Evolutionary conservation across 2,329 filamentous ascomycete genomes (phyloP), one percentile per base, ranked within the genome.

Genomic region (Sporothrix luriei): DNA sequence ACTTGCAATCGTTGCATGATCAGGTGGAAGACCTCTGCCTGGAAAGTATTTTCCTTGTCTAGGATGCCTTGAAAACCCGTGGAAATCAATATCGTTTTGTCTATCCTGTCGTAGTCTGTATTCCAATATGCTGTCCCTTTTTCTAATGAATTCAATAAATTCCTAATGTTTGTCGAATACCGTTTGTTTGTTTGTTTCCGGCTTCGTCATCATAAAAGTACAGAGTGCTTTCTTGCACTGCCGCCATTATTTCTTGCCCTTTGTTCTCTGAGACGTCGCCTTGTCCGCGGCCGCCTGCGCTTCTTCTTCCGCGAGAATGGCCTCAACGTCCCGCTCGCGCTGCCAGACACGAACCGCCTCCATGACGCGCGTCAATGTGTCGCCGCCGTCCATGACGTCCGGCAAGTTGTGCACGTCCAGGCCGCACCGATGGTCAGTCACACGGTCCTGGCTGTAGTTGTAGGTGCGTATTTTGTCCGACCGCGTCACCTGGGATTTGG

Each of bases 401-500:
- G 92, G 89, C 72, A 97, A 80, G 77, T 94, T 92, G 77, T 94
- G 89, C 16, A 93, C 85, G 69, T 94, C 94, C 51, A 91, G 78
- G 0, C 91, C 92, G 75, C 90, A 92, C 52, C 94, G 85, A 79
- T 97, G 94, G 76, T 97, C 94, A 1, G 94, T 97, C 74, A 95
- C 94, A 55, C 94, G 84, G 79, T 93, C 85, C 77, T 88, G 86
- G 72, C 81, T 83, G 79, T 87, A 88, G 78, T 97, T 97, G 79
- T 97, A 97, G 0, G 94, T 97, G 71, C 94, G 85, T 70, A 99
- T 90, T 82, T 99, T 99, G 81, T 98, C 93, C 61, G 92, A 92
- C 54, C 95, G 86, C 6, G 94, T 95, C 81, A 95, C 94, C 75
- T 90, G 90, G 69, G 93, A 89, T 74, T 89, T 87, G 48, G 91